Conservation (phyloP, 2,329 filamentous ascomycete genomes). For the Colletotrichum sidae region DNA sequence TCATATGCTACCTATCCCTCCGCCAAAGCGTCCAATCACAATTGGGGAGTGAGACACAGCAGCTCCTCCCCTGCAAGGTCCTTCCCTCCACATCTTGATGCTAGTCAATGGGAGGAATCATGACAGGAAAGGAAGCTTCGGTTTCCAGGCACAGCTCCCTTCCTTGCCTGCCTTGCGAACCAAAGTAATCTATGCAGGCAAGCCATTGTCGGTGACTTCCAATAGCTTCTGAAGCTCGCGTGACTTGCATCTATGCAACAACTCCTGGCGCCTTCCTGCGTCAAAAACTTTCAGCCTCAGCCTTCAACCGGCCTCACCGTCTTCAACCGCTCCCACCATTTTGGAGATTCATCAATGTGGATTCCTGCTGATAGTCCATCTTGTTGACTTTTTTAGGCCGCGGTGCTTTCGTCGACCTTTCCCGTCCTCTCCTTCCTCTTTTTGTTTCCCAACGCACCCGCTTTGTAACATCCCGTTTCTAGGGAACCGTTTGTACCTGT, state of each 20-base stretch:
- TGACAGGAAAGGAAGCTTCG: conserved; percentile 6
- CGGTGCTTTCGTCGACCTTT: no score
- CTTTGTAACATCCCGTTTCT: no score
- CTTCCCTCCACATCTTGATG: conserved; percentile 7
- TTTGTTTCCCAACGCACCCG: no score
- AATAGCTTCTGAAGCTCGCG: no score
- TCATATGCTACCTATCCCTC: neutral
- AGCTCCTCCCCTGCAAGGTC: conserved; percentile 4
- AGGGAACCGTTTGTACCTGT: neutral
- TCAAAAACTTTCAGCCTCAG: conserved; percentile 1
- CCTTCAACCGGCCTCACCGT: conserved; percentile 1
- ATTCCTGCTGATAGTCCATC: neutral
- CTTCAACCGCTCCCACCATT: conserved; percentile 7
- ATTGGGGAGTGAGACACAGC: neutral
- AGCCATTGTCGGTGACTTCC: no score
- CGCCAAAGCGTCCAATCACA: neutral
- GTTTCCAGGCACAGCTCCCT: neutral
- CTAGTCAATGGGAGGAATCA: neutral
- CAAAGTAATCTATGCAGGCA: no score
- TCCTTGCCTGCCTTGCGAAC: neutral
- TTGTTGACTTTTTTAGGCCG: neutral
- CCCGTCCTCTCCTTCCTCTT: neutral
- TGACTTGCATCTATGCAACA: no score
- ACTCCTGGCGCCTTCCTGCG: neutral
- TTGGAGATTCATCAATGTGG: conserved; percentile 9